These are phyloP conservation scores for Striga hermonthica DNA, from an alignment of 305 asterid genomes.

Conservation along the genomic window DNA sequence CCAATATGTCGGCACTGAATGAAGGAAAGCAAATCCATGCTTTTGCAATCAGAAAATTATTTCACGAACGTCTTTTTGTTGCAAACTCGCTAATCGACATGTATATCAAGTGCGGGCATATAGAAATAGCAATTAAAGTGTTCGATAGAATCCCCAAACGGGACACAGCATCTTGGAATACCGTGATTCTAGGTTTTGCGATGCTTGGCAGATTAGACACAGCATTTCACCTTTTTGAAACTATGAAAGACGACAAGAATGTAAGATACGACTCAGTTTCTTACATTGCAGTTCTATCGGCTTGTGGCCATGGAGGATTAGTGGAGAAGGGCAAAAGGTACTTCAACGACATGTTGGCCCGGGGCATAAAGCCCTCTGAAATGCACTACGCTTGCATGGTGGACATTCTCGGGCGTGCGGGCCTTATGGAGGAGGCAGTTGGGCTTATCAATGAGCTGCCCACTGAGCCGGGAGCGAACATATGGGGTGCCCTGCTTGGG, in stretches of 20 bases:
- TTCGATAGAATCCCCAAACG: constrained; percentile 48
- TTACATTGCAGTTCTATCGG: constrained; percentile 66
- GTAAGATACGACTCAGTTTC: constrained; percentile 55
- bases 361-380: constrained; percentile 47
- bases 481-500: constrained; percentile 86
- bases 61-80: constrained; percentile 55
- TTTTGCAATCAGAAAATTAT: constrained; percentile 42
- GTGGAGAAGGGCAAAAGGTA: constrained; percentile 50
- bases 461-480: constrained; percentile 44
- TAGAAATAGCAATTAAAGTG: constrained; percentile 47
- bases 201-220: constrained; percentile 56
- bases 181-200: constrained; percentile 69
- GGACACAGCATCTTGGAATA: constrained; percentile 81
- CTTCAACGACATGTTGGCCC: constrained; percentile 55
- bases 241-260: constrained; percentile 47
- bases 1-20: constrained; percentile 51
- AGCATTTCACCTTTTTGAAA: constrained; percentile 58
- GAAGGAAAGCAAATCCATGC: constrained; percentile 80
- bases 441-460: constrained; percentile 44
- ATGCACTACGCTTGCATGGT: constrained; percentile 93
- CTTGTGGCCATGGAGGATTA: constrained; percentile 77
- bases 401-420: constrained; percentile 83
- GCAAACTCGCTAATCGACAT: constrained; percentile 74
- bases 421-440: constrained; percentile 64
- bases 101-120: constrained; percentile 68